Evolutionary conservation across 2,329 filamentous ascomycete genomes (phyloP), one percentile per base, ranked within the genome.

Genomic region (Aspergillus chevalieri): DNA sequence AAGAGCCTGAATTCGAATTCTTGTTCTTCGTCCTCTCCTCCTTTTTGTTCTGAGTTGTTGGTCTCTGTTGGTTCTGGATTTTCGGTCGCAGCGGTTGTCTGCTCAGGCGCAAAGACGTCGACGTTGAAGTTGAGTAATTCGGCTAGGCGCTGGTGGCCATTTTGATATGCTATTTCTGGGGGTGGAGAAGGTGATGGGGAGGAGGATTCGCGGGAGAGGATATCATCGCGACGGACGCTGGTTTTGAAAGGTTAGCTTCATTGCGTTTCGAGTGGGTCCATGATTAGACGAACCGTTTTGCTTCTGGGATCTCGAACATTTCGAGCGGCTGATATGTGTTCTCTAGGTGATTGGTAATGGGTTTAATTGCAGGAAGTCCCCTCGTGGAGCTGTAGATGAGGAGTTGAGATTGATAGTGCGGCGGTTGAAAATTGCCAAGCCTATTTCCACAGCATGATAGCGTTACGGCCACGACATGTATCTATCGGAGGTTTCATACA

Each of bases 1-100:
- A 73, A 73, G 12, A 73, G 52, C 6, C 70, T 65, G 53, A 73
- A 73, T 46, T 73, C 70, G 48, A 72, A 73, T 52, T 72, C 70
- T 48, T 71, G 66, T 48, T 73, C 70, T 28, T 70, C 67, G 1
- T 68, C 66, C 45, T 65, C 64, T 1, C 58, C 52, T 2, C 44
- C 26, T 4, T 28, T 45, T 12, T 41, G n/a, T 21, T 41, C 34
- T 12, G 46, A 36, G 15, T 46, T 36, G 14, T n/a, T 7, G 8
- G 44, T 10, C 7, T 47, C 45, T 52, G 50, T 3, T 51, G 46
- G 3, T 50, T 26, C 19, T 52, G 51, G 3, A 53, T 46, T 4
- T 49, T 22, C 15, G 26, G 12, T 10, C 46, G 22, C 28, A 12
- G 26, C 9, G 30, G 8, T n/a, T 17, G 45, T 17, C 17, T 52